Conservation (phyloP, 805 yeast genomes). For the Yarrowia deformans region DNA sequence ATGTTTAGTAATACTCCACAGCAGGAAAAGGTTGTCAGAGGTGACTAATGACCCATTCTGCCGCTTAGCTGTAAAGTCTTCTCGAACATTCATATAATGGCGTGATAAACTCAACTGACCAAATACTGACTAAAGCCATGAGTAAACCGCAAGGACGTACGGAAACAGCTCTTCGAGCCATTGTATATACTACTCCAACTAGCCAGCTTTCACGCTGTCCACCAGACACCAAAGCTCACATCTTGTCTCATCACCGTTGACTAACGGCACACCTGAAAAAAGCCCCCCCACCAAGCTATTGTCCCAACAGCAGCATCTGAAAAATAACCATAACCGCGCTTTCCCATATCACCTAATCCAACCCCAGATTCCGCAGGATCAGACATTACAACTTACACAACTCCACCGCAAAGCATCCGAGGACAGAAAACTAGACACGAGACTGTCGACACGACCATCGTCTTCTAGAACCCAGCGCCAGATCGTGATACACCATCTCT, state of each 20-base stretch:
- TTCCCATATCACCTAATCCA: constrained; percentile 29
- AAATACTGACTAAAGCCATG: neutral
- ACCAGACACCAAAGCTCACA: neutral
- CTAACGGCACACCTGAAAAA: neutral
- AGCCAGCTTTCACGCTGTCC: neutral
- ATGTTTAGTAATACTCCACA: neutral
- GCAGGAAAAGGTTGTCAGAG: constrained; percentile 14
- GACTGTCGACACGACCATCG: neutral
- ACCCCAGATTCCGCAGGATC: constrained; percentile 38
- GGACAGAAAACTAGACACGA: neutral
- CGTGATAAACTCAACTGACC: constrained; percentile 31
- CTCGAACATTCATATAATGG: constrained; percentile 31
- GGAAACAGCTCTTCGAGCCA: no score
- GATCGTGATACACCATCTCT: neutral
- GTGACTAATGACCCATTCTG: constrained; percentile 22
- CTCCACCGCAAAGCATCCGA: constrained; percentile 1
- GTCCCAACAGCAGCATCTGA: constrained; percentile 35
- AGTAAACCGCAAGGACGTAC: no score
- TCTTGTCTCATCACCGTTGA: neutral
- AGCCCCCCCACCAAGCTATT: constrained; percentile 14
- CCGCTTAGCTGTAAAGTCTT: constrained; percentile 23
- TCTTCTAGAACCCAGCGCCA: neutral
- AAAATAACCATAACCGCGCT: constrained; percentile 36
- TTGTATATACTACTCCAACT: no score
- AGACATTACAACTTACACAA: constrained; percentile 14